phyloP scores from a whole-genome alignment of 768 basidiomycete genomes.

The Mycena amicta region DNA sequence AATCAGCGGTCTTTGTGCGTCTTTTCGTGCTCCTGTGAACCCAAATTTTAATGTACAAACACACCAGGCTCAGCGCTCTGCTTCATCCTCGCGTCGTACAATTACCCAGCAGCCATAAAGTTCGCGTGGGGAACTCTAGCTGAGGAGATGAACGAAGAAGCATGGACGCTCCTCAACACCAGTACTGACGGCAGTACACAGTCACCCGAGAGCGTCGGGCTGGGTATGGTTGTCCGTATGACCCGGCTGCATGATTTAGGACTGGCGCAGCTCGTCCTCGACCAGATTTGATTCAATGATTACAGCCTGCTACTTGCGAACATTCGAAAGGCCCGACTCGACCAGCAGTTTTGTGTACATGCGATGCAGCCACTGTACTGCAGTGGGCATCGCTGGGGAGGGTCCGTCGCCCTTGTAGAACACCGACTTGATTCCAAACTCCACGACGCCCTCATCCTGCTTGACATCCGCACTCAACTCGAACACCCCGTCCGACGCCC shows the following conservation, averaged over 20 bases:
- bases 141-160: constrained; percentile 66
- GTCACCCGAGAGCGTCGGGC: constrained; percentile 35
- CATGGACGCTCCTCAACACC: constrained; percentile 64
- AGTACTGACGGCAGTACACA: constrained; percentile 40
- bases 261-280: constrained; percentile 54
- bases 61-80: constrained; percentile 73
- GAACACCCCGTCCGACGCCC: constrained; percentile 21
- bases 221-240: constrained; percentile 76
- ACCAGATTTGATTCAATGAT: constrained; percentile 4
- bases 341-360: constrained; percentile 22
- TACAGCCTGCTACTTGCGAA: constrained; percentile 6
- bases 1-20: constrained; percentile 78
- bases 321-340: constrained; percentile 19
- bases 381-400: constrained; percentile 12
- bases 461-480: constrained; percentile 22
- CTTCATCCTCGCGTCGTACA: constrained; percentile 72
- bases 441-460: constrained; percentile 19
- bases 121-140: constrained; percentile 69
- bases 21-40: too few species aligned
- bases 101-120: constrained; percentile 63
- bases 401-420: constrained; percentile 20
- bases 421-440: constrained; percentile 21
- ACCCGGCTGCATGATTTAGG: constrained; percentile 75
- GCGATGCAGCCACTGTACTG: constrained; percentile 11
- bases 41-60: too few species aligned